phyloP scores from a whole-genome alignment of 495 filamentous ascomycete species.

The Cladorrhinum samala region DNA sequence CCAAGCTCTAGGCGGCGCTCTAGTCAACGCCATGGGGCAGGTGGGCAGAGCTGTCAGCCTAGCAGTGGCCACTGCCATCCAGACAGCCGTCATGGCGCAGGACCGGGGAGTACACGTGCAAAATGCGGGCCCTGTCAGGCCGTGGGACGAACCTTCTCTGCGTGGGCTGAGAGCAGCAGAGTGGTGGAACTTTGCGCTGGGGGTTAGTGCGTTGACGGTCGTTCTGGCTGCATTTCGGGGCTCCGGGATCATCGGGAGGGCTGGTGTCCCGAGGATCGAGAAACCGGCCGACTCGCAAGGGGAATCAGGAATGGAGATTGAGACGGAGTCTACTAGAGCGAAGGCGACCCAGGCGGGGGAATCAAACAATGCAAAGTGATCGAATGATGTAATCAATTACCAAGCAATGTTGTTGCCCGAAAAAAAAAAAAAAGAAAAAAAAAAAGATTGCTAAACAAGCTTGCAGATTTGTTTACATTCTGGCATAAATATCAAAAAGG shows the following conservation, averaged over 20 bases:
- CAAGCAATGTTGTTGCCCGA: too few relatives aligned
- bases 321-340: too few relatives aligned
- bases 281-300: too few relatives aligned
- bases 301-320: too few relatives aligned
- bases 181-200: constrained; percentile 48
- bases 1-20: constrained; percentile 54
- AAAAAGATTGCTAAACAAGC: too few relatives aligned
- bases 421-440: too few relatives aligned
- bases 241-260: constrained; percentile 40
- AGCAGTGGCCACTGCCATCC: constrained; percentile 51
- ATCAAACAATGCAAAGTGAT: too few relatives aligned
- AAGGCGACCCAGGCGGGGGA: too few relatives aligned
- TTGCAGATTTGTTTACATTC: too few relatives aligned
- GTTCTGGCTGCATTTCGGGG: constrained; percentile 38
- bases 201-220: constrained; percentile 29
- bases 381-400: too few relatives aligned
- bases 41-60: constrained; percentile 52
- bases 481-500: too few relatives aligned
- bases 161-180: constrained; percentile 46
- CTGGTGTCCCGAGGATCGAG: constrained; percentile 4
- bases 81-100: constrained; percentile 47
- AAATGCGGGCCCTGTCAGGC: constrained; percentile 26
- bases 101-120: constrained; percentile 35
- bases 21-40: constrained; percentile 55
- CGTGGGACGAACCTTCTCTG: constrained; percentile 39